Conservation (phyloP, 192 early-diverging fungal genomes). For the Gryganskiella cystojenkinii region DNA sequence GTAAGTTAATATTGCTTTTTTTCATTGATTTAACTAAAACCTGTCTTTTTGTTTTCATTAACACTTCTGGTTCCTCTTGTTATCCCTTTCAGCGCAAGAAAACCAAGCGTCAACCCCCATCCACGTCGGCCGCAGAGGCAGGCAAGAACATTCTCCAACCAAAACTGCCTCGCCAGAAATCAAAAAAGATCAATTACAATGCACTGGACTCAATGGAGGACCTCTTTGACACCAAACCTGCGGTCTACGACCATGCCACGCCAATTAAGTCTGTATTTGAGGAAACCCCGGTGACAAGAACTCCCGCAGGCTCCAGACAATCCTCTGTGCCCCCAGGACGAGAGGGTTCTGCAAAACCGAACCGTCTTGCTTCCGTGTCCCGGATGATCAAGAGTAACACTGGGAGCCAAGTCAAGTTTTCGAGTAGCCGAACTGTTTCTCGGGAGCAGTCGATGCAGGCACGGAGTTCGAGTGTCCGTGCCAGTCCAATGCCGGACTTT, state of each 20-base stretch:
- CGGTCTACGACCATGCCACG: conserved; percentile 5
- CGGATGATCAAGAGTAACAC: conserved; percentile 48
- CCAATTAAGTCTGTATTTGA: conserved; percentile 46
- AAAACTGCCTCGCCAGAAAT: conserved; percentile 68
- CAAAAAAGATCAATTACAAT: conserved; percentile 93
- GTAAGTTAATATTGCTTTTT: no score
- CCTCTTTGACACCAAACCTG: conserved; percentile 65
- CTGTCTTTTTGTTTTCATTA: background rate
- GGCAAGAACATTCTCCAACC: conserved; percentile 76
- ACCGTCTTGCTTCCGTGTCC: conserved; percentile 56
- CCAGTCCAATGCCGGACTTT: conserved; percentile 41
- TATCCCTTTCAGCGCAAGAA: conserved; percentile 43
- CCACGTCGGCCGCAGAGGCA: conserved; percentile 80
- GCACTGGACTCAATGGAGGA: conserved; percentile 71
- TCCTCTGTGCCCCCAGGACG: conserved; percentile 47
- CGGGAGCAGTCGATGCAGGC: conserved; percentile 42
- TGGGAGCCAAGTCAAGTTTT: conserved; percentile 36
- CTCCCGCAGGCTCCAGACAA: conserved; percentile 36
- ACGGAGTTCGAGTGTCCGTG: conserved; percentile 39
- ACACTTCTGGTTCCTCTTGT: conserved; percentile 15
- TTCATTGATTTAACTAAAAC: no score
- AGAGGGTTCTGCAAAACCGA: conserved; percentile 61
- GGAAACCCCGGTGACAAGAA: conserved; percentile 38
- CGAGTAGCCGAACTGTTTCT: conserved; percentile 50
- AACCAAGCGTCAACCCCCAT: conserved; percentile 45